Conservation (phyloP, 2,329 filamentous ascomycete genomes). For the Ophiocordyceps camponoti-rufipedis region DNA sequence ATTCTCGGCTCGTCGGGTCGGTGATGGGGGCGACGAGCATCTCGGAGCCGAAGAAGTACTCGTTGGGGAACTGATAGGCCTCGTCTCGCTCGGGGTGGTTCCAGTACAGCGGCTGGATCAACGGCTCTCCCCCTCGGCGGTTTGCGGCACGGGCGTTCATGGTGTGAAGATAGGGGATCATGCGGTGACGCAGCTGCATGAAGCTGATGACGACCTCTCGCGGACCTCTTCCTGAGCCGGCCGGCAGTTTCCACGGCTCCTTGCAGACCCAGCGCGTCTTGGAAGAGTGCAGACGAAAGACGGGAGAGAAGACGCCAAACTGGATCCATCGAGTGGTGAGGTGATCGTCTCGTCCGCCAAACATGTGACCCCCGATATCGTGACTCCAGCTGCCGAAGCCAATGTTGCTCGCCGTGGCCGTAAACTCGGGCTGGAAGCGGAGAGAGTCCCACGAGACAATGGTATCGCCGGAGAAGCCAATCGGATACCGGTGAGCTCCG, state of each 20-base stretch:
- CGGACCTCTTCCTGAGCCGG: constrained; percentile 23
- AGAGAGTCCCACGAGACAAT: constrained; percentile 41
- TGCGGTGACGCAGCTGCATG: constrained; percentile 34
- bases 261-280: constrained; percentile 39
- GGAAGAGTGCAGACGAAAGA: constrained; percentile 41
- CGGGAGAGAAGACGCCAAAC: constrained; percentile 40
- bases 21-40: constrained; percentile 39
- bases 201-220: constrained; percentile 26
- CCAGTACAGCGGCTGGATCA: constrained; percentile 48
- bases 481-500: constrained; percentile 43
- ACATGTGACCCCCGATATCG: constrained; percentile 47
- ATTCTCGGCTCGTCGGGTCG: constrained; percentile 21
- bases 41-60: constrained; percentile 39
- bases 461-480: constrained; percentile 46
- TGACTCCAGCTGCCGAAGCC: constrained; percentile 53
- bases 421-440: constrained; percentile 48
- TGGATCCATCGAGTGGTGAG: constrained; percentile 42
- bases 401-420: constrained; percentile 46
- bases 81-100: constrained; percentile 29
- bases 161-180: constrained; percentile 42
- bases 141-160: constrained; percentile 29
- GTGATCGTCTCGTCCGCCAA: constrained; percentile 37
- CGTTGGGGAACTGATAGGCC: constrained; percentile 36
- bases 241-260: constrained; percentile 35
- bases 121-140: constrained; percentile 25